These are phyloP conservation scores for Fusarium sp. DNA, from an alignment of 2,329 filamentous ascomycete genomes.

Conservation along the genomic window DNA sequence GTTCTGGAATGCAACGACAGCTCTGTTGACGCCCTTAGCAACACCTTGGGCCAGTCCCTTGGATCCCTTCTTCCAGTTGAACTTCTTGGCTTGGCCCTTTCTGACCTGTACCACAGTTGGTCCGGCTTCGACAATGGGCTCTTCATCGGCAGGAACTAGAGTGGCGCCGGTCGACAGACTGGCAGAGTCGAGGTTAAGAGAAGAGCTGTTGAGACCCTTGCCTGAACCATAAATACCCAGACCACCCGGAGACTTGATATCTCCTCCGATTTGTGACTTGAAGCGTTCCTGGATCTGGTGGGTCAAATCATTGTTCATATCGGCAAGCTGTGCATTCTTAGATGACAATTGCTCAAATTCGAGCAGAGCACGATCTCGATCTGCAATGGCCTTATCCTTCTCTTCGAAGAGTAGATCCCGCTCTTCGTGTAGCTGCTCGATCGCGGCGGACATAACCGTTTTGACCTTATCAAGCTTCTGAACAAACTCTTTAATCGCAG, in stretches of 20 bases:
- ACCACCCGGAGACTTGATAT: conserved; percentile 64
- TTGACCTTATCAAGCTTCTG: conserved; percentile 76
- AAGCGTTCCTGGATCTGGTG: conserved; percentile 94
- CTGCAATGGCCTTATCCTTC: conserved; percentile 81
- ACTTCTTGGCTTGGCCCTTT: conserved; percentile 94
- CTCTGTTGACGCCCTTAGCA: conserved; percentile 92
- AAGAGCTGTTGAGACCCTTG: conserved; percentile 64
- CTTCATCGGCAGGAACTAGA: conserved; percentile 73
- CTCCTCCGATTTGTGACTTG: conserved; percentile 77
- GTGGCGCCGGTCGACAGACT: conserved; percentile 71
- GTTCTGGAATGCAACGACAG: conserved; percentile 79
- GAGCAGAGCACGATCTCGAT: conserved; percentile 92
- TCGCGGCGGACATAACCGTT: conserved; percentile 66
- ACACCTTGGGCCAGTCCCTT: conserved; percentile 95
- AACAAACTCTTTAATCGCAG: conserved; percentile 91
- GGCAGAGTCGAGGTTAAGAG: conserved; percentile 63
- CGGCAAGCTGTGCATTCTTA: conserved; percentile 93
- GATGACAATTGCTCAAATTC: conserved; percentile 95
- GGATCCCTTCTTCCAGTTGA: conserved; percentile 98
- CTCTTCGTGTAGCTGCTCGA: conserved; percentile 74
- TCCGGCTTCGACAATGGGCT: conserved; percentile 74
- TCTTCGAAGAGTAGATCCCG: conserved; percentile 87
- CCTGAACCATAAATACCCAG: conserved; percentile 69
- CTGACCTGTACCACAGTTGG: conserved; percentile 97
- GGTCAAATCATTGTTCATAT: conserved; percentile 95